These are phyloP conservation scores for Aspergillus heteromorphus DNA, from an alignment of 495 filamentous ascomycete species.

Conservation along the genomic window DNA sequence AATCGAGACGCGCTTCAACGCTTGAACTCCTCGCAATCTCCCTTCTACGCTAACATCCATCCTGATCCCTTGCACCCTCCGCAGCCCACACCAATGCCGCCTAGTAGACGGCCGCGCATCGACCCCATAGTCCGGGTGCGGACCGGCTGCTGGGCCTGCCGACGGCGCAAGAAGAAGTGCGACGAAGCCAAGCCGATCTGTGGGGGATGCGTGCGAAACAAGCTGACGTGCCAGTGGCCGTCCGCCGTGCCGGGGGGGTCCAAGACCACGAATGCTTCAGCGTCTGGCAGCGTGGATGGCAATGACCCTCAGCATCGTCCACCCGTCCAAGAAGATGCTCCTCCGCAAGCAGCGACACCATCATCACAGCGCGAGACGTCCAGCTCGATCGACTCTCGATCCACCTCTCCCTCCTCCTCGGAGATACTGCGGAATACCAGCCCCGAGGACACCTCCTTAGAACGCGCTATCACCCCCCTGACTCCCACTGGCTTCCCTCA, in stretches of 20 bases:
- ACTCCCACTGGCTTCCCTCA: background rate
- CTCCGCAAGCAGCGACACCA: background rate
- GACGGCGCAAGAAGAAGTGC: conserved; percentile 91
- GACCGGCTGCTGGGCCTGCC: conserved; percentile 80
- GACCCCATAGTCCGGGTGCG: conserved; percentile 32
- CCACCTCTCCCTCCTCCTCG: background rate
- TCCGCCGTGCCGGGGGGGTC: conserved; percentile 15
- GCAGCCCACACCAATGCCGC: conserved; percentile 22
- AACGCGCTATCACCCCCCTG: background rate
- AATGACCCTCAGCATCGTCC: background rate
- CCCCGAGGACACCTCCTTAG: background rate
- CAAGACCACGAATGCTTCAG: conserved; percentile 3
- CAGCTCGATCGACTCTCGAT: background rate
- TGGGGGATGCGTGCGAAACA: conserved; percentile 43
- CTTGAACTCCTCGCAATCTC: background rate
- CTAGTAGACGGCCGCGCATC: conserved; percentile 23
- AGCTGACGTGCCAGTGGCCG: conserved; percentile 31
- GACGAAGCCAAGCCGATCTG: conserved; percentile 77
- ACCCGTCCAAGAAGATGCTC: background rate
- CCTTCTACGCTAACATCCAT: background rate
- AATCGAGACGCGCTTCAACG: no score
- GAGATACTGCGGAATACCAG: background rate
- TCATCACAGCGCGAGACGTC: no score
- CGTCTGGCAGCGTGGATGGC: background rate
- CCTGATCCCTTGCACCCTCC: no score